Evolutionary conservation across 2,329 filamentous ascomycete species (phyloP).

Genomic region (Fusarium heterosporum): DNA sequence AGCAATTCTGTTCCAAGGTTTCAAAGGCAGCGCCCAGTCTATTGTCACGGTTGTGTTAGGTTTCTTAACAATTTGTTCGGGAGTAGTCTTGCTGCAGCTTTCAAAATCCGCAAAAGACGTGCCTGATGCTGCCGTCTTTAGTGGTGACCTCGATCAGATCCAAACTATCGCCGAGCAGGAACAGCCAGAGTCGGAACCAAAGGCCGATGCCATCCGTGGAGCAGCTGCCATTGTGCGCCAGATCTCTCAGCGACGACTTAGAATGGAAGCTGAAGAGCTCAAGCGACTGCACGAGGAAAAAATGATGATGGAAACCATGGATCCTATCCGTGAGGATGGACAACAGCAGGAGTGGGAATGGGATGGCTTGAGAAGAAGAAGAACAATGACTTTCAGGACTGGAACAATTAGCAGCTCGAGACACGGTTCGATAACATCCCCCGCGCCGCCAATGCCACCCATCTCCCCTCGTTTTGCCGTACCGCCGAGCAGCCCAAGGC

Average conservation of each 20-base stretch:
- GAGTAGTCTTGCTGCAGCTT: constrained; percentile 92
- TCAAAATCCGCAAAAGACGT: constrained; percentile 99
- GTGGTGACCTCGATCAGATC: constrained; percentile 92
- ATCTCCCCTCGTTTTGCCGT: constrained; percentile 42
- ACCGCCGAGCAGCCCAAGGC: constrained; percentile 42
- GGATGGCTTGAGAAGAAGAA: constrained; percentile 86
- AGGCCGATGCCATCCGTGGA: constrained; percentile 94
- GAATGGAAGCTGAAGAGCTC: constrained; percentile 83
- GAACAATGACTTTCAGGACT: constrained; percentile 59
- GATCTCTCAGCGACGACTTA: constrained; percentile 79
- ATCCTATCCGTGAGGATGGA: constrained; percentile 77
- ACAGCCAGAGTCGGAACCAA: constrained; percentile 95
- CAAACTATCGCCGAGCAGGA: constrained; percentile 95
- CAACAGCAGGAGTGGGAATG: constrained; percentile 80
- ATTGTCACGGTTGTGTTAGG: constrained; percentile 93
- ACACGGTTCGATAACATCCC: constrained; percentile 45
- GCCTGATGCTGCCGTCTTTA: constrained; percentile 91
- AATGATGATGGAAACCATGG: constrained; percentile 73
- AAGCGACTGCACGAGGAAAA: constrained; percentile 84
- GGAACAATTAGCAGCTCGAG: constrained; percentile 49
- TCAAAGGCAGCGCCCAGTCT: constrained; percentile 83
- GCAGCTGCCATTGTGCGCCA: constrained; percentile 87
- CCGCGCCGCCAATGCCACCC: constrained; percentile 45
- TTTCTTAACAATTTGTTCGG: constrained; percentile 92
- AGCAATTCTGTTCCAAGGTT: constrained; percentile 90